Base-by-base conservation (phyloP, 2,329 filamentous ascomycete species). In the Penicillium thymicola region DNA sequence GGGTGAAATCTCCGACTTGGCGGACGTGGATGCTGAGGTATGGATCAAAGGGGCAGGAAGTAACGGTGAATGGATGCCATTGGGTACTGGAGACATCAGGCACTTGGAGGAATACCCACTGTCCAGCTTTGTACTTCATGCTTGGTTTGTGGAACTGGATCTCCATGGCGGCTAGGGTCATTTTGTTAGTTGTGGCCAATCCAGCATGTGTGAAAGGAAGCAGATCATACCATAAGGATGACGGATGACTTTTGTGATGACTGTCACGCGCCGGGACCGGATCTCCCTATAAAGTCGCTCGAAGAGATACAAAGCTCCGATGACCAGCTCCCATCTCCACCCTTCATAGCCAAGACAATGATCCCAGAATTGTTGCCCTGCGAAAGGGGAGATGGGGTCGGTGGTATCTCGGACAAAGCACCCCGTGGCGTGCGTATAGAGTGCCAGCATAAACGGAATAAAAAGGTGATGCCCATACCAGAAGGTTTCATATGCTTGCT, bases 401-500 rank as follows among this genome's bases (percentile, higher is more conserved):
- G 80, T 74, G 1, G 86, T 88, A 71, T 97, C 92, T 64, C 94
- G 89, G 38, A 99, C 94, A 78, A 99, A 99, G 77, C 94, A 99
- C 58, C 92, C 92, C 8, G 90, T 90, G 1, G 94, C 93, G 75
- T 99, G 94, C 13, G 93, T 97, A 76, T 97, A 99, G 65, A 99
- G 86, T 44, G 85, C 93, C 43, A 99, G 82, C 69, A 97, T 78
- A 75, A 99, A 99, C 2, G 94, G 93, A 59, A 99, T 89, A 70
- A 97, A 97, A n/a, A 99, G 84, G 69, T 99, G 94, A 76, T 99
- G 94, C 0, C 92, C 96, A 77, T 99, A 99, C 94, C 94, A 99
- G 74, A 99, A 99, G 0, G 93, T 95, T 78, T 99, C 94, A 71
- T 92, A 99, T 0, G 91, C 96, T 72, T 99, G 94, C 72, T 97